Percentiles rank a stretch among this genome's conserved stretches.
Evolutionary conservation across 176 grass and related monocot species (phyloP).

Genomic region (Pontederia paniculata): DNA sequence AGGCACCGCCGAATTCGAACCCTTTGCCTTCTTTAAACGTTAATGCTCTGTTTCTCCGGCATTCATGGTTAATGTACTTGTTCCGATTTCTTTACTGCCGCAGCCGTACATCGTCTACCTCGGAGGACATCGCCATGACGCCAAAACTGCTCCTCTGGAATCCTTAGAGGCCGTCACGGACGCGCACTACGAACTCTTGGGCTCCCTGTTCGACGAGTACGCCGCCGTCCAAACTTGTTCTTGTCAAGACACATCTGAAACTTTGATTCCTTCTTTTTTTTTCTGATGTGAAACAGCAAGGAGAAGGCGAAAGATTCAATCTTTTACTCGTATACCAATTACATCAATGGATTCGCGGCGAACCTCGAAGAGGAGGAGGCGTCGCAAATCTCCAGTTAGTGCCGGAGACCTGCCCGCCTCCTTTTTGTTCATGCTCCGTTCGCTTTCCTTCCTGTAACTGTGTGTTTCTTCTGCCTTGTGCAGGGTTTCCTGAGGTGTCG

Average conservation of each 20-base stretch:
- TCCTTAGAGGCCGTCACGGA: slow-evolving; percentile 10
- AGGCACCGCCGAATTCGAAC: background rate
- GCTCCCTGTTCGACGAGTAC: slow-evolving; percentile 41
- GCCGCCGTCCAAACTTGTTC: background rate
- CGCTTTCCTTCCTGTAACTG: background rate
- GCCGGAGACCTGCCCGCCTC: background rate
- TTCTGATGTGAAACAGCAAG: slow-evolving; percentile 15
- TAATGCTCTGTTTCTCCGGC: background rate
- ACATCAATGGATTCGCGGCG: slow-evolving; percentile 85
- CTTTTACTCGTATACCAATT: slow-evolving; percentile 71
- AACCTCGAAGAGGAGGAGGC: slow-evolving; percentile 34
- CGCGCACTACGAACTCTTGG: slow-evolving; percentile 59
- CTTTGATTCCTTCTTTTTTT: background rate
- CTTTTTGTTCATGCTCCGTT: background rate
- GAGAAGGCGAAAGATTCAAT: slow-evolving; percentile 39
- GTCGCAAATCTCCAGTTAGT: slow-evolving; percentile 35
- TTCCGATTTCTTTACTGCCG: background rate
- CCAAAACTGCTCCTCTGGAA: slow-evolving; percentile 8
- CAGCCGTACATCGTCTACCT: slow-evolving; percentile 77
- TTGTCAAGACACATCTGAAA: background rate
- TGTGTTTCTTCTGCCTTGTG: background rate
- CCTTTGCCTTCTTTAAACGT: background rate
- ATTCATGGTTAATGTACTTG: background rate
- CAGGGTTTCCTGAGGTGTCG: slow-evolving; percentile 44
- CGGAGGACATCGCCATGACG: slow-evolving; percentile 28